Evolutionary conservation across 2,329 filamentous ascomycete genomes (phyloP).

Genomic region (Cladorrhinum sp.): DNA sequence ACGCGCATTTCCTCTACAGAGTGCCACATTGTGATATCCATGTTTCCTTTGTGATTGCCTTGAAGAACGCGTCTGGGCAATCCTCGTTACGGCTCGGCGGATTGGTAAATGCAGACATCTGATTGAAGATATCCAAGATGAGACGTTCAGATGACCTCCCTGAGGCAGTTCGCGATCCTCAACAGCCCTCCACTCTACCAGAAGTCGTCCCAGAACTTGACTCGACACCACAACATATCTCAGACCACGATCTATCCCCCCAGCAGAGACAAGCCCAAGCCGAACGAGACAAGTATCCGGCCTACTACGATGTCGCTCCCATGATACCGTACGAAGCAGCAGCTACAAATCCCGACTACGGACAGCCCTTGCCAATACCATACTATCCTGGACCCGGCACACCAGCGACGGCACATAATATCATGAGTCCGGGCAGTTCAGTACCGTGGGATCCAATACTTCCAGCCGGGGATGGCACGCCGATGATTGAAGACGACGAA

Average conservation of each 20-base stretch:
- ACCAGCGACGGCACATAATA: background rate
- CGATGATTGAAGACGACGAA: conserved; percentile 8
- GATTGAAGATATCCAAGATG: conserved; percentile 10
- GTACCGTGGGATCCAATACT: conserved; percentile 24
- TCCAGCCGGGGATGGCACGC: conserved; percentile 4
- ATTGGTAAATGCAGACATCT: too few relatives aligned
- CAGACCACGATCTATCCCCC: conserved; percentile 5
- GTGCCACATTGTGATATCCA: too few relatives aligned
- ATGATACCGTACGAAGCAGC: conserved; percentile 19
- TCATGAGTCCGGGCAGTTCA: conserved; percentile 15
- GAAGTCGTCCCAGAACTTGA: conserved; percentile 21
- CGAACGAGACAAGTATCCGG: conserved; percentile 25
- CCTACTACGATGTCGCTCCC: conserved; percentile 22
- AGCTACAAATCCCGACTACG: background rate
- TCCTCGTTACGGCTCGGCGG: too few relatives aligned
- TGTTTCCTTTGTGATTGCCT: too few relatives aligned
- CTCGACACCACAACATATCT: conserved; percentile 19
- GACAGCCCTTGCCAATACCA: background rate
- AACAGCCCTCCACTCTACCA: conserved; percentile 6
- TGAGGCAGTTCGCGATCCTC: conserved; percentile 23
- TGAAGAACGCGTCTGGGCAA: too few relatives aligned
- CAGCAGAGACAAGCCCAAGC: conserved; percentile 8
- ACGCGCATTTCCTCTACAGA: background rate
- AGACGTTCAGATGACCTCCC: conserved; percentile 25
- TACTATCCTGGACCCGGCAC: background rate